Base-by-base conservation (phyloP, 176 grass and related monocot species). In the Oryza meyeriana region DNA sequence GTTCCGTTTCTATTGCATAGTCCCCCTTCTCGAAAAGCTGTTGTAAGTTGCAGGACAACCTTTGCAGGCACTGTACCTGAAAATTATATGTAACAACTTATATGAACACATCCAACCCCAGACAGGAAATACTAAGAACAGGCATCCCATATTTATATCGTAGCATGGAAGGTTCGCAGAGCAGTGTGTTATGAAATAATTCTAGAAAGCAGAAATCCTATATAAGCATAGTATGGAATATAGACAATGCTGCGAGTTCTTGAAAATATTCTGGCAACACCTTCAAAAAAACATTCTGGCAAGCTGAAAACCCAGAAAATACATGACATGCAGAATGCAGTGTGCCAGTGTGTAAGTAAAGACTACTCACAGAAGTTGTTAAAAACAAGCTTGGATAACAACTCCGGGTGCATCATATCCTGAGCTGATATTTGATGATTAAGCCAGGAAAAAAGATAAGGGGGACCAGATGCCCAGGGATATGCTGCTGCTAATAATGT, bases 1-100 rank as follows among this genome's bases (percentile, higher is more conserved):
- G 80, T 85, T n/a, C 85, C 88, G 74, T 80, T 88, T 70, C 93
- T 84, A 73, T 90, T 92, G 12, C 90, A 69, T 14, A 96, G 61
- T 2, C 93, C 93, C 0, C 93, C 93, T 61, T 90, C 85, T 30
- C 55, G 83, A 77, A 96, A 96, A 71, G 93, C 90, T 3, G 93
- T 90, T 24, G 93, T 93, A 29, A 96, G 90, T 76, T 96, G 93
- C 47, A 96, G 83, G 64, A 96, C 85, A 72, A 96, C 93, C 83
- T 96, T 96, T 76, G 90, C 85, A 64, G 88, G 90, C 68, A 96
- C 88, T 18, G 93, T 96, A 85, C 93, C 90, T 96, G 82, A 13
- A 81, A 57, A 72, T 67, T 44, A 12, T 45, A 76, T 36, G 35
- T n/a, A 26, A 59, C 42, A 80, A 33, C 33, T 34, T 31, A 18